Conservation (phyloP, 2,329 filamentous ascomycete genomes). For the Colletotrichum sublineola region DNA sequence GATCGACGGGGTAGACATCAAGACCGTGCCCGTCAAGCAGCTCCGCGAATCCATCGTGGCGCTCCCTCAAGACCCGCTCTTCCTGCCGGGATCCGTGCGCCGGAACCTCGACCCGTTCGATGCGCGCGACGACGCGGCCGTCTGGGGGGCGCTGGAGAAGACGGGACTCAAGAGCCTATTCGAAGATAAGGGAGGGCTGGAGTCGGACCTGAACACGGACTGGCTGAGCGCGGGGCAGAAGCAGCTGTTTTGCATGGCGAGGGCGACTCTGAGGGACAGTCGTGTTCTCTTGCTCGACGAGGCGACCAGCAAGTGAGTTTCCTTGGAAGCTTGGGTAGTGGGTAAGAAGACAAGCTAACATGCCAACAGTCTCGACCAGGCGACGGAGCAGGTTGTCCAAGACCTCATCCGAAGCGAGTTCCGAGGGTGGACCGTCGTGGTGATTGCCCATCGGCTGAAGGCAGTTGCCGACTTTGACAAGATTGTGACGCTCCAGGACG, state of each 20-base stretch:
- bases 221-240: constrained; percentile 51
- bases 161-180: constrained; percentile 61
- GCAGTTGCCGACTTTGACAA: constrained; percentile 65
- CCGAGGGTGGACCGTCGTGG: constrained; percentile 61
- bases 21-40: constrained; percentile 43
- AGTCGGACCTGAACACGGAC: constrained; percentile 50
- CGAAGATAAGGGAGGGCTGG: constrained; percentile 54
- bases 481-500: constrained; percentile 50
- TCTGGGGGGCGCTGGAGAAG: constrained; percentile 60
- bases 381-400: constrained; percentile 51
- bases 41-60: constrained; percentile 54
- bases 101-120: constrained; percentile 62
- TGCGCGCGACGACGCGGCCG: constrained; percentile 54
- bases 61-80: constrained; percentile 65
- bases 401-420: constrained; percentile 49
- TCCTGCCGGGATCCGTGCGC: constrained; percentile 62
- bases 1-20: constrained; percentile 59
- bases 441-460: constrained; percentile 56
- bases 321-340: not conserved
- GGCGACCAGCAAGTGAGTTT: constrained; percentile 52
- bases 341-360: constrained; percentile 41
- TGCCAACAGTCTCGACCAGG: constrained; percentile 48
- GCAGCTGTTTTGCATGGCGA: constrained; percentile 51
- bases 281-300: constrained; percentile 53
- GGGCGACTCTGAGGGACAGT: constrained; percentile 49